A percentile compares a stretch with the other conserved stretches of the same genome.
Evolutionary conservation across 495 filamentous ascomycete genomes (phyloP).

Genomic region (Talaromyces wortmannii): DNA sequence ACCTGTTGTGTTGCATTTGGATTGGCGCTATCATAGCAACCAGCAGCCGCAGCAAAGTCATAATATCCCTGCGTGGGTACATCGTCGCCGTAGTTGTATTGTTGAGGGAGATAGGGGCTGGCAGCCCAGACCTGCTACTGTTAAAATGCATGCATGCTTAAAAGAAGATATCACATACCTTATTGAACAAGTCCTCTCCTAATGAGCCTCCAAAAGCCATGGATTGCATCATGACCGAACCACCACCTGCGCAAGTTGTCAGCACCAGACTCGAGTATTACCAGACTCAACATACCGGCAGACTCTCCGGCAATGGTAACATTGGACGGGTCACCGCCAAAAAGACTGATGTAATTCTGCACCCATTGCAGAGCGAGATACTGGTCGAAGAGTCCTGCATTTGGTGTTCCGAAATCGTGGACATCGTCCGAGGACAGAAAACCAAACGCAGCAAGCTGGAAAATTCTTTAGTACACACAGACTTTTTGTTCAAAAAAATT

Average conservation of each 20-base stretch:
- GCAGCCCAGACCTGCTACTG: constrained; percentile 36
- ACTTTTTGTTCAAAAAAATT: constrained; percentile 6
- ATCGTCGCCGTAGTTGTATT: constrained; percentile 42
- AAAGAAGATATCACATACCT: constrained; percentile 6
- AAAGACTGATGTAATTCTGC: constrained; percentile 28
- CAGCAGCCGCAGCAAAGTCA: constrained; percentile 44
- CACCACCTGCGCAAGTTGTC: constrained; percentile 18
- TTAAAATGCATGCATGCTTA: not conserved
- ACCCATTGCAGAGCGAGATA: constrained; percentile 34
- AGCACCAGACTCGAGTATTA: not conserved
- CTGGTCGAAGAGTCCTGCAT: constrained; percentile 31
- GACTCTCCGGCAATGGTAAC: constrained; percentile 33
- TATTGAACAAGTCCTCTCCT: constrained; percentile 16
- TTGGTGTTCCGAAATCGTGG: constrained; percentile 28
- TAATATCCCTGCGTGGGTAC: constrained; percentile 48
- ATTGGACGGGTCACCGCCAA: constrained; percentile 33
- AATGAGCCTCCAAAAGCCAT: constrained; percentile 42
- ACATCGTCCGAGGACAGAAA: constrained; percentile 38
- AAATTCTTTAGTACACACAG: constrained; percentile 28
- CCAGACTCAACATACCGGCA: constrained; percentile 16
- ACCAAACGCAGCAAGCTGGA: constrained; percentile 45
- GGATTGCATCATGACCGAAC: constrained; percentile 41
- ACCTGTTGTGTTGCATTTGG: constrained; percentile 14
- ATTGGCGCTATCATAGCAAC: constrained; percentile 30
- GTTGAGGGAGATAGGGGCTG: constrained; percentile 43